Evolutionary conservation across 148 eudicot species (phyloP).

Genomic region (Fallopia convolvulus): DNA sequence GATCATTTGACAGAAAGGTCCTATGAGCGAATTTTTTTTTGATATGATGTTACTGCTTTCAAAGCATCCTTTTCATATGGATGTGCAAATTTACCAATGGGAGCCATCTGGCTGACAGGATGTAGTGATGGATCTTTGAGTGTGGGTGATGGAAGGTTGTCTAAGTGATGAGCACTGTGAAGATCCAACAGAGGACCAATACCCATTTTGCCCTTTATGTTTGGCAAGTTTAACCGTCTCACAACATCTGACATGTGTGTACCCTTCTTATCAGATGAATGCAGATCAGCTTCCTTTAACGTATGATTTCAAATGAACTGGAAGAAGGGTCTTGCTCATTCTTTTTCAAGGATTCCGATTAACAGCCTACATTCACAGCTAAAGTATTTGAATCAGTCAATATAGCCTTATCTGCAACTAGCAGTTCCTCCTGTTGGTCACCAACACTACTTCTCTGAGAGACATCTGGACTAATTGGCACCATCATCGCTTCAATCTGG

Average conservation of each 20-base stretch:
- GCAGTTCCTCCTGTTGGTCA: slow-evolving; percentile 32
- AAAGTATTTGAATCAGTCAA: slow-evolving; percentile 39
- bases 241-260: slow-evolving; percentile 17
- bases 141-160: slow-evolving; percentile 96
- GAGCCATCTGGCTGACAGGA: slow-evolving; percentile 21
- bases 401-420: slow-evolving; percentile 28
- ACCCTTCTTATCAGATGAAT: slow-evolving; percentile 24
- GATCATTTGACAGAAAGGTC: slow-evolving; percentile 48
- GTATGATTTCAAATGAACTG: neutral
- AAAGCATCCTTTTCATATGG: slow-evolving; percentile 82
- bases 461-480: slow-evolving; percentile 20
- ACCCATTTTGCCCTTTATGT: slow-evolving; percentile 36
- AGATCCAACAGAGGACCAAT: slow-evolving; percentile 66
- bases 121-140: slow-evolving; percentile 32
- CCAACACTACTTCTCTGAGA: slow-evolving; percentile 21
- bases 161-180: slow-evolving; percentile 84
- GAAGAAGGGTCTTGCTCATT: slow-evolving; percentile 6
- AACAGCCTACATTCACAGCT: slow-evolving; percentile 25
- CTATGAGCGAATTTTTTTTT: slow-evolving; percentile 71
- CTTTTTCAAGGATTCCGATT: slow-evolving; percentile 16
- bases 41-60: slow-evolving; percentile 82
- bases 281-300: slow-evolving; percentile 17
- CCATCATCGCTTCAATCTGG: slow-evolving; percentile 54
- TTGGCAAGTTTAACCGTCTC: slow-evolving; percentile 30
- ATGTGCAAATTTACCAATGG: slow-evolving; percentile 31